Evolutionary conservation across 1,284 basidiomycete species (phyloP), one percentile per base, ranked within the genome.

Genomic region (Papiliotrema nemorosa): DNA sequence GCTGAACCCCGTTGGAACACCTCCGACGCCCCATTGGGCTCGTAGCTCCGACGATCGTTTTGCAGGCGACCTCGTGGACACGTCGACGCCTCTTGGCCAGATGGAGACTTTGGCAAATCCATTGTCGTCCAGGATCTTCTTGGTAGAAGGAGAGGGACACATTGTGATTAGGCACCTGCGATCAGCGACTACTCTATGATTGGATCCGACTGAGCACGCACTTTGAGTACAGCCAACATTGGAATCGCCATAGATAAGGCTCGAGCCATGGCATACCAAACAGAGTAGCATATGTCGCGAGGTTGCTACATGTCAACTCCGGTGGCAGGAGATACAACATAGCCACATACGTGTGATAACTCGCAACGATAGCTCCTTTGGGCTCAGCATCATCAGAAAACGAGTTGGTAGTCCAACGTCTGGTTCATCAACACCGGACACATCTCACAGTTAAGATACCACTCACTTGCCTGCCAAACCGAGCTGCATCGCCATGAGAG

Each of bases 181-280:
- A n/a, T n/a, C n/a, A n/a, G n/a, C n/a, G n/a, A n/a, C n/a, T n/a
- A n/a, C n/a, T n/a, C n/a, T n/a, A n/a, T n/a, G n/a, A n/a, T n/a
- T n/a, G n/a, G n/a, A n/a, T n/a, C n/a, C 18, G 42, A 10, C 14
- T 24, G 5, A 20, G 22, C 10, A 50, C 63, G 51, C 14, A 65
- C 68, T 72, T 73, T 36, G 65, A 66, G 44, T 72, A 71, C 5
- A 74, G 62, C 63, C 64, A 73, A 16, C 56, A 57, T 51, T 76
- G 74, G 53, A 73, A 67, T n/a, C 60, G 55, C 72, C 72, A 76
- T 54, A 76, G 72, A 53, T 74, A 67, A 2, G 75, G 74, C 34
- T 79, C 78, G n/a, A 81, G 69, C 76, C 77, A 80, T 0, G 74
- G 67, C 55, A 79, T 67, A 25, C 79, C 79, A 52, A 80, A 81